phyloP scores from a whole-genome alignment of 2,329 filamentous ascomycete species.

The Sphaerostilbella broomeana region DNA sequence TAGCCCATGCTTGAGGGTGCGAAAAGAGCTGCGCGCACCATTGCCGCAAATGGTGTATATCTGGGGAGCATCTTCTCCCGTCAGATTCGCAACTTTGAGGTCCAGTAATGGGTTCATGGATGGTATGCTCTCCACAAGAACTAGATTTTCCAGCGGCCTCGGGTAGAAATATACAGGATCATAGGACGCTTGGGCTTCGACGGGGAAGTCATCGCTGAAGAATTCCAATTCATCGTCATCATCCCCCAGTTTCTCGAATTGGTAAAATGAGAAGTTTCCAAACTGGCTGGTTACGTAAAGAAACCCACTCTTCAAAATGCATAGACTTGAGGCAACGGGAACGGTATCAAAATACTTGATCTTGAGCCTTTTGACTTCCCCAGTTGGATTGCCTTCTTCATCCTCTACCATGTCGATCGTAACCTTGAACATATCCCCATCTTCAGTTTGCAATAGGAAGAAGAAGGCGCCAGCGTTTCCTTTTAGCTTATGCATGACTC shows the following conservation, averaged over 20 bases:
- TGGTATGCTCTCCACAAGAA: conserved; percentile 75
- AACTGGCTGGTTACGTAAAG: conserved; percentile 88
- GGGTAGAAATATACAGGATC: conserved; percentile 81
- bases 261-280: conserved; percentile 91
- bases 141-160: conserved; percentile 71
- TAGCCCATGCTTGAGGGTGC: conserved; percentile 85
- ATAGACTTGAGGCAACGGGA: conserved; percentile 77
- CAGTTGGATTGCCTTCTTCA: conserved; percentile 67
- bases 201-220: conserved; percentile 72
- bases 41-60: conserved; percentile 91
- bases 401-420: conserved; percentile 88
- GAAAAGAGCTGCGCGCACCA: conserved; percentile 81
- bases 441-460: conserved; percentile 90
- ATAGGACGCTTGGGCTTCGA: conserved; percentile 65
- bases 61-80: conserved; percentile 88
- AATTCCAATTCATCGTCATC: conserved; percentile 89
- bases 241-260: conserved; percentile 94
- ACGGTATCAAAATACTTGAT: conserved; percentile 99
- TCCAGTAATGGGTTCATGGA: conserved; percentile 88
- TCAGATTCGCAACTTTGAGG: conserved; percentile 85
- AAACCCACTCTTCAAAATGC: conserved; percentile 93
- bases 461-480: conserved; percentile 81
- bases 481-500: conserved; percentile 96
- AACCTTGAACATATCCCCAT: conserved; percentile 97
- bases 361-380: conserved; percentile 75